Percentiles rank a stretch among this genome's conserved stretches.
phyloP scores from a whole-genome alignment of 2,329 filamentous ascomycete species.

The Didymella lethalis region DNA sequence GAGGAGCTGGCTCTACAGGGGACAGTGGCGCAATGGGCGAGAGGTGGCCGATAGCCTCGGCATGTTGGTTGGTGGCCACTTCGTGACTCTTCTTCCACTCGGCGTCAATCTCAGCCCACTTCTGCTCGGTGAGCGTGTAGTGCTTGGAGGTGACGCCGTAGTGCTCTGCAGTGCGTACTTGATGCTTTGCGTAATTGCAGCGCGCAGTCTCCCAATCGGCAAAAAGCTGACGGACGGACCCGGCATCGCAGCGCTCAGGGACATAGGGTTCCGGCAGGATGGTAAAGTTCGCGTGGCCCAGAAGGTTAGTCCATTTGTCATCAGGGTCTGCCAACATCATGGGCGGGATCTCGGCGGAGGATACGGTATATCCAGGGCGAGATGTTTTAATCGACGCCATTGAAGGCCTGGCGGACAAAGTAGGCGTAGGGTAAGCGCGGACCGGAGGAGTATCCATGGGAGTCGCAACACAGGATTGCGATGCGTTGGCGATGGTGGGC shows the following conservation, averaged over 20 bases:
- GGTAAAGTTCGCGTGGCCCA: constrained; percentile 93
- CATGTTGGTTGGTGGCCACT: constrained; percentile 60
- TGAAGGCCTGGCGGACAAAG: constrained; percentile 79
- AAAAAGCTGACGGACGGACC: constrained; percentile 70
- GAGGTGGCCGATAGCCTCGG: constrained; percentile 45
- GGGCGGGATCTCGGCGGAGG: constrained; percentile 66
- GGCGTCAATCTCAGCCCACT: constrained; percentile 83
- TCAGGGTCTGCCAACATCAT: constrained; percentile 73
- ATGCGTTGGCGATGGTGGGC: constrained; percentile 72
- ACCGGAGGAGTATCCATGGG: constrained; percentile 60
- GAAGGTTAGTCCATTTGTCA: constrained; percentile 82
- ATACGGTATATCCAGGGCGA: constrained; percentile 56
- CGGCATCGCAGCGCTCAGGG: constrained; percentile 68
- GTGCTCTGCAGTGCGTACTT: constrained; percentile 87
- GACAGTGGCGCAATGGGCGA: constrained; percentile 42
- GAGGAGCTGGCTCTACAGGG: constrained; percentile 60
- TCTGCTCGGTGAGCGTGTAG: constrained; percentile 83
- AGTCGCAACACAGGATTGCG: constrained; percentile 54
- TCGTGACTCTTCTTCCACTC: constrained; percentile 77
- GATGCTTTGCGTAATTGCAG: constrained; percentile 86
- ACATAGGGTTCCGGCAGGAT: constrained; percentile 83
- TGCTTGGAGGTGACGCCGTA: constrained; percentile 90
- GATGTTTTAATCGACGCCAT: constrained; percentile 71
- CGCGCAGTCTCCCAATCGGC: constrained; percentile 84
- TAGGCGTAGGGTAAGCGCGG: constrained; percentile 67